Conservation (phyloP, 495 filamentous ascomycete species). For the Penicillium ucsense region DNA sequence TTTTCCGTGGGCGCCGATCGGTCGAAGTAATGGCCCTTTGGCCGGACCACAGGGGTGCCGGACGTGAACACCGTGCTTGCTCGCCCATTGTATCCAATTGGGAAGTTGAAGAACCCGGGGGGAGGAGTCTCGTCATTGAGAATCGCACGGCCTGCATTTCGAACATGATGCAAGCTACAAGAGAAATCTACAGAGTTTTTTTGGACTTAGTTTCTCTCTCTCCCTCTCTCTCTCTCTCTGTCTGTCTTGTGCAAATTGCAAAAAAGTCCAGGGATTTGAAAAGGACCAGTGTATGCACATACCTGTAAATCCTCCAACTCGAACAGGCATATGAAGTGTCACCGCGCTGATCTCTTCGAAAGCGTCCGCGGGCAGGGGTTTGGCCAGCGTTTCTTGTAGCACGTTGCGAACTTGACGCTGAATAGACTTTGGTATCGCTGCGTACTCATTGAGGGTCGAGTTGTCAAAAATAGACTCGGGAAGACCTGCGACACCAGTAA, state of each 20-base stretch:
- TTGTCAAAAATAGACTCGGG: slow-evolving; percentile 23
- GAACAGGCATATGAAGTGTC: slow-evolving; percentile 64
- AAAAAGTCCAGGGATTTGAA: too few species aligned
- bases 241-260: too few species aligned
- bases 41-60: slow-evolving; percentile 58
- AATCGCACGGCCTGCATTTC: slow-evolving; percentile 21
- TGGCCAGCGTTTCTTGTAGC: slow-evolving; percentile 23
- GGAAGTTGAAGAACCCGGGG: slow-evolving; percentile 25
- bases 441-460: slow-evolving; percentile 64
- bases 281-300: background rate
- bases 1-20: slow-evolving; percentile 7
- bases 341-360: slow-evolving; percentile 46
- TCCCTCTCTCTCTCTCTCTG: too few species aligned
- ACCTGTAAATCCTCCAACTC: slow-evolving; percentile 61
- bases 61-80: slow-evolving; percentile 63
- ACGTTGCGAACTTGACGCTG: slow-evolving; percentile 51
- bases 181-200: slow-evolving; percentile 59
- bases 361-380: slow-evolving; percentile 38
- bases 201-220: too few species aligned
- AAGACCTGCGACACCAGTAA: slow-evolving; percentile 7
- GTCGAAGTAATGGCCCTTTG: slow-evolving; percentile 61
- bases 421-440: slow-evolving; percentile 50
- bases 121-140: slow-evolving; percentile 26
- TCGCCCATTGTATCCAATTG: slow-evolving; percentile 58
- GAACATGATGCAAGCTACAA: slow-evolving; percentile 27